A percentile compares a stretch with the other conserved stretches of the same genome.
These are phyloP conservation scores for Trypanosoma avium DNA, from an alignment of 208 protist species.

Conservation along the genomic window DNA sequence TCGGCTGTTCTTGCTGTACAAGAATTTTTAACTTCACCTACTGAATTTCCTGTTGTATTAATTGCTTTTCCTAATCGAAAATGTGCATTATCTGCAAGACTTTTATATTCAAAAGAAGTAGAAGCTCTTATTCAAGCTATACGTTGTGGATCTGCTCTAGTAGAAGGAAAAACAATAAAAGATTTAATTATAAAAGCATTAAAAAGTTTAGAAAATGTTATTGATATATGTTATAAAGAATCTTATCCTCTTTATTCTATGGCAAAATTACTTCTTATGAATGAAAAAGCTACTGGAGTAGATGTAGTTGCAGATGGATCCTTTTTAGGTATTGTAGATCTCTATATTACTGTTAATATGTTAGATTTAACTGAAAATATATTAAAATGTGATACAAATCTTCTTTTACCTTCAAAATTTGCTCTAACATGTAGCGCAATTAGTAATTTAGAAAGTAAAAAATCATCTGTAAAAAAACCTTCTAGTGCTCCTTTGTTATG, in stretches of 20 bases:
- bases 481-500: background rate
- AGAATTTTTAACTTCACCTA: constrained; percentile 4
- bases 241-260: constrained; percentile 22
- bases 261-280: constrained; percentile 18
- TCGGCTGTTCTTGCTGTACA: constrained; percentile 29
- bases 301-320: background rate
- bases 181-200: constrained; percentile 23
- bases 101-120: constrained; percentile 35
- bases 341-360: constrained; percentile 13
- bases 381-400: constrained; percentile 12
- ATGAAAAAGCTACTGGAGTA: background rate
- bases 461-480: constrained; percentile 2
- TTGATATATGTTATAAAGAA: constrained; percentile 29
- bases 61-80: constrained; percentile 11
- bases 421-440: constrained; percentile 4
- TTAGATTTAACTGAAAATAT: constrained; percentile 6
- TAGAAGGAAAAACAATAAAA: constrained; percentile 9
- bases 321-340: constrained; percentile 21
- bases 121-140: constrained; percentile 42
- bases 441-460: background rate
- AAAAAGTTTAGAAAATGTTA: constrained; percentile 17
- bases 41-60: constrained; percentile 23
- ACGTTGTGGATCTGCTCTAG: constrained; percentile 22
- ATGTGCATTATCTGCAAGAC: constrained; percentile 24
- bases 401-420: constrained; percentile 22